phyloP scores from a whole-genome alignment of 768 basidiomycete genomes.

The Mycena rebaudengoi region DNA sequence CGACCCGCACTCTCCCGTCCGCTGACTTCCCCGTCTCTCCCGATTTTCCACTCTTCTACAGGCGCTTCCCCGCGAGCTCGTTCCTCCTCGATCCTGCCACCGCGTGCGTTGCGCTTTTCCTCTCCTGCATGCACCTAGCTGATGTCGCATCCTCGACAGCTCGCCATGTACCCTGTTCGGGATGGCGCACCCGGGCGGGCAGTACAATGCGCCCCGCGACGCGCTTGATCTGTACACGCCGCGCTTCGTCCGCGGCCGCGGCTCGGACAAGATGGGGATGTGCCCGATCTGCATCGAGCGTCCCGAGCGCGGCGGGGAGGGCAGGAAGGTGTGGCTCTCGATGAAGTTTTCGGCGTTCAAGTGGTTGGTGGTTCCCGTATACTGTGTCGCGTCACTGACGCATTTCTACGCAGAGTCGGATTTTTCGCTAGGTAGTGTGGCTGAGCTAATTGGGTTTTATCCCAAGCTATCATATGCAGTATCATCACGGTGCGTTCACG shows the following conservation, averaged over 20 bases:
- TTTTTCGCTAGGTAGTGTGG: background rate
- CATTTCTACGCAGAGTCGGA: slow-evolving; percentile 28
- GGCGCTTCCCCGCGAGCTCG: slow-evolving; percentile 73
- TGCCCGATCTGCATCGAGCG: slow-evolving; percentile 82
- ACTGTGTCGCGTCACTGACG: background rate
- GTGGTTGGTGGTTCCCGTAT: slow-evolving; percentile 56
- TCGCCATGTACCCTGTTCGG: slow-evolving; percentile 48
- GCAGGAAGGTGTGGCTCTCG: slow-evolving; percentile 72
- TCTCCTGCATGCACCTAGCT: too few species aligned
- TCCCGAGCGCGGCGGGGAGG: slow-evolving; percentile 66
- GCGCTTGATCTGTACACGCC: slow-evolving; percentile 80
- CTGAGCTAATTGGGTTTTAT: background rate
- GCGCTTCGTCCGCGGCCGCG: slow-evolving; percentile 76
- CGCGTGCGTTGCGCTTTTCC: too few species aligned
- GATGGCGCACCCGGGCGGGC: slow-evolving; percentile 54
- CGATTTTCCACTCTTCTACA: slow-evolving; percentile 70
- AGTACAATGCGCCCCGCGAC: slow-evolving; percentile 66
- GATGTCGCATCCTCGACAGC: slow-evolving; percentile 27
- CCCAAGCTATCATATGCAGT: slow-evolving; percentile 83
- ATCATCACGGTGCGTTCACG: slow-evolving; percentile 66
- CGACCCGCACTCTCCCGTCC: slow-evolving; percentile 61
- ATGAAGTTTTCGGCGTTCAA: slow-evolving; percentile 88
- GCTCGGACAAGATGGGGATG: slow-evolving; percentile 73
- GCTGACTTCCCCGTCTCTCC: slow-evolving; percentile 50
- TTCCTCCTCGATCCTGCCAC: slow-evolving; percentile 41